These are phyloP conservation scores for Penicillium coffeae DNA, from an alignment of 495 filamentous ascomycete species.

Conservation along the genomic window DNA sequence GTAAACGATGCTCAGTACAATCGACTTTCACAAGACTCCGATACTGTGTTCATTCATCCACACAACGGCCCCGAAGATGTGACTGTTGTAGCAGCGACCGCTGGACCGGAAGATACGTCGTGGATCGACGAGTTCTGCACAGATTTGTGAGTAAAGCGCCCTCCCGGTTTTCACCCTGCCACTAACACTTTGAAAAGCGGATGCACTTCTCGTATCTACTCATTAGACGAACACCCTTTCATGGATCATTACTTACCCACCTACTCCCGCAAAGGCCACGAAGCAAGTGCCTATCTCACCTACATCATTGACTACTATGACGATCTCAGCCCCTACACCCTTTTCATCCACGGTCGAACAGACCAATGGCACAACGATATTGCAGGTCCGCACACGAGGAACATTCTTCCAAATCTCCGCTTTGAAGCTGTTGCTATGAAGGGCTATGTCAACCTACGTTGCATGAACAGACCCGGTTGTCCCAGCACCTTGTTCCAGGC, in stretches of 20 bases:
- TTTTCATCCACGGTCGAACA: constrained; percentile 18
- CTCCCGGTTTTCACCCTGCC: background rate
- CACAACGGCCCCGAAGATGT: constrained; percentile 1
- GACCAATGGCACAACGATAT: constrained; percentile 25
- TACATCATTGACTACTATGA: constrained; percentile 19
- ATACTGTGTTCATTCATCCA: background rate
- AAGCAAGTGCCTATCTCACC: constrained; percentile 19
- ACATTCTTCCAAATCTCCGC: constrained; percentile 12
- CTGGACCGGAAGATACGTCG: constrained; percentile 9
- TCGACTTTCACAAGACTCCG: background rate
- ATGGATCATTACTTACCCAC: constrained; percentile 15
- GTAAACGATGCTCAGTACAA: background rate
- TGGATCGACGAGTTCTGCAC: constrained; percentile 15
- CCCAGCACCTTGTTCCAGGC: constrained; percentile 10
- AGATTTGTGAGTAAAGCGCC: constrained; percentile 8
- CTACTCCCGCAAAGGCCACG: constrained; percentile 15
- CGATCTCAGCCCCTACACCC: constrained; percentile 11
- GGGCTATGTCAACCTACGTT: constrained; percentile 18
- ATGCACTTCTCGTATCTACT: background rate
- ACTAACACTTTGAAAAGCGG: background rate
- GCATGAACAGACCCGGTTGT: constrained; percentile 12
- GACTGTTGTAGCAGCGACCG: constrained; percentile 10
- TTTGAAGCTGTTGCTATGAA: constrained; percentile 10
- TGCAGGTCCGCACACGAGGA: constrained; percentile 11
- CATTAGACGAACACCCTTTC: constrained; percentile 13